phyloP scores from a whole-genome alignment of 805 yeast genomes.

The Nakazawaea laoshanensis region DNA sequence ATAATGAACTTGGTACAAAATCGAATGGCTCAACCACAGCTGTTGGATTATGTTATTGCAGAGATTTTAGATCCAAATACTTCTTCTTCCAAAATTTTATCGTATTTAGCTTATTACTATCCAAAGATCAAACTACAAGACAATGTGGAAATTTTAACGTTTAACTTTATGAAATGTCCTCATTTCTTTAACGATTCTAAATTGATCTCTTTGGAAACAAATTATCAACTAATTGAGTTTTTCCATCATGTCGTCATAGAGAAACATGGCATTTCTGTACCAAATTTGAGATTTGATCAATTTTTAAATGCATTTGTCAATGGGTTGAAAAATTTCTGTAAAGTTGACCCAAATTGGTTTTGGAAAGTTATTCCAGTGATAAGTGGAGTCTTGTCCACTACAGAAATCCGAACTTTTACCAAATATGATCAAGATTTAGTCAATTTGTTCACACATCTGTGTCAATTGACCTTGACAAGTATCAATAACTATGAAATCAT shows the following conservation, averaged over 20 bases:
- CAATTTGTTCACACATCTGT: conserved; percentile 18
- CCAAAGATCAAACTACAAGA: conserved; percentile 39
- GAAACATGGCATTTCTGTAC: conserved; percentile 38
- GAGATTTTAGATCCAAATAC: conserved; percentile 33
- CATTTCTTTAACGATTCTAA: conserved; percentile 19
- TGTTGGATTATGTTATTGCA: conserved; percentile 37
- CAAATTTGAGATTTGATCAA: conserved; percentile 33
- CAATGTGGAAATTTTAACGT: conserved; percentile 35
- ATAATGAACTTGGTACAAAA: not conserved
- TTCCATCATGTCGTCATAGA: conserved; percentile 35
- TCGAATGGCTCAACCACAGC: conserved; percentile 17
- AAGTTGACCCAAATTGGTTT: conserved; percentile 16
- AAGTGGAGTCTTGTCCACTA: conserved; percentile 34
- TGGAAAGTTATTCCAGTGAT: conserved; percentile 43
- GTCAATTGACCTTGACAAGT: conserved; percentile 7
- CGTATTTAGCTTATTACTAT: conserved; percentile 41
- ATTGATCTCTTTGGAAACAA: conserved; percentile 20
- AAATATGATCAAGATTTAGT: not conserved
- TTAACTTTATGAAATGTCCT: conserved; percentile 36
- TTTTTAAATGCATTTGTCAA: conserved; percentile 30
- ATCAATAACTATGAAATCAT: not conserved
- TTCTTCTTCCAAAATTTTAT: conserved; percentile 25
- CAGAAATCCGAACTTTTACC: conserved; percentile 14
- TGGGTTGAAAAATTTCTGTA: conserved; percentile 24
- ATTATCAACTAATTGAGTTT: conserved; percentile 36